These are phyloP conservation scores for Collariella sp. DNA, from an alignment of 495 filamentous ascomycete genomes.

Conservation along the genomic window DNA sequence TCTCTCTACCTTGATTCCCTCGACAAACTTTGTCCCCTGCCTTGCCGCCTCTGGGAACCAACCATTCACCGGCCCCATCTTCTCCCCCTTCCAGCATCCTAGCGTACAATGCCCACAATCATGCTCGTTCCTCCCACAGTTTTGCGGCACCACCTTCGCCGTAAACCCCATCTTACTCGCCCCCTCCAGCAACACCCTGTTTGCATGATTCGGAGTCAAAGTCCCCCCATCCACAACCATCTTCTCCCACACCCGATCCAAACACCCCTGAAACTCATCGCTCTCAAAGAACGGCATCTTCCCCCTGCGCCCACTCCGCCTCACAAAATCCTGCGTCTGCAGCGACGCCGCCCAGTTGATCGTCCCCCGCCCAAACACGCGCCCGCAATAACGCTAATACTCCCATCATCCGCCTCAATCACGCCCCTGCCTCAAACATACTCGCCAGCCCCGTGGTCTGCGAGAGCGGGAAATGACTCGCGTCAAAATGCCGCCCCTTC, in stretches of 20 bases:
- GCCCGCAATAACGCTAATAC: conserved; percentile 55
- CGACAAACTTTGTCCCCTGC: conserved; percentile 67
- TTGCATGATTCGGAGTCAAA: conserved; percentile 64
- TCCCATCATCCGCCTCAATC: conserved; percentile 52
- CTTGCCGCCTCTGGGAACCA: conserved; percentile 71
- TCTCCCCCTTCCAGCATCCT: conserved; percentile 64
- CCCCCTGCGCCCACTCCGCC: conserved; percentile 68
- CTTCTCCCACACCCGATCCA: conserved; percentile 53
- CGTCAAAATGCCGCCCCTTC: conserved; percentile 40
- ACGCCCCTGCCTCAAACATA: conserved; percentile 57
- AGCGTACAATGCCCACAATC: conserved; percentile 71
- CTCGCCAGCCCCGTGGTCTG: conserved; percentile 55
- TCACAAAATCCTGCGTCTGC: conserved; percentile 71
- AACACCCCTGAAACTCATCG: conserved; percentile 60
- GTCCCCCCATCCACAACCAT: conserved; percentile 63
- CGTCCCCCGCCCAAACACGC: conserved; percentile 78
- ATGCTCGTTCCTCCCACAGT: conserved; percentile 61
- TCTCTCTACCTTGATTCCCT: conserved; percentile 62
- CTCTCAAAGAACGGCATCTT: conserved; percentile 73
- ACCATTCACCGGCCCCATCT: conserved; percentile 67
- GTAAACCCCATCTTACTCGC: conserved; percentile 65
- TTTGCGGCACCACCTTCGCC: conserved; percentile 66
- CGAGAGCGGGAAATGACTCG: conserved; percentile 58
- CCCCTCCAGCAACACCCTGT: conserved; percentile 63
- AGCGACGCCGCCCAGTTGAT: conserved; percentile 84